Evolutionary conservation across 2,329 filamentous ascomycete species (phyloP), one percentile per base, ranked within the genome.

Genomic region (Didymella sp.): DNA sequence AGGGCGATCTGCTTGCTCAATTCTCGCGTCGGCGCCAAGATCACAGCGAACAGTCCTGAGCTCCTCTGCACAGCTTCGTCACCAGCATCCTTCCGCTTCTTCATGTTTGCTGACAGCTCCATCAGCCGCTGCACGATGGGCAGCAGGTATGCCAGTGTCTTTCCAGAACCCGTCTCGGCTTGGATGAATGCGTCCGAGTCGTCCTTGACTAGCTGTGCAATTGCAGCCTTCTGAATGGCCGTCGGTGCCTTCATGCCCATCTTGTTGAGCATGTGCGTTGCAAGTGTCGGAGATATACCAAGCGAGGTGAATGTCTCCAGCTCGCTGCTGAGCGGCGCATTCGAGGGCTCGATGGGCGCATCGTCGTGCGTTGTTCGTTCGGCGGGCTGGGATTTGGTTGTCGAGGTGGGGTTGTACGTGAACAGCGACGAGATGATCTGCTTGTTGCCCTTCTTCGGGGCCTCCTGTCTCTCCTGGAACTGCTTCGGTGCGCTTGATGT

Each of bases 101-200:
- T 79, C 74, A 78, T 79, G 54, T 75, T 76, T 72, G 74, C 85
- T 64, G 82, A 91, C 27, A 98, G 83, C 13, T 87, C 84, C 76
- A 96, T 86, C 19, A 99, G 89, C 22, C 92, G 85, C 73, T 99
- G 91, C 21, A 99, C 87, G 43, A 99, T 89, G 1, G 95, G 95
- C 6, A 99, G 80, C 4, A 99, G 83, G 74, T 99, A 99, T n/a
- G 95, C 91, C 58, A 99, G 79, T 0, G 95, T 99, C 79, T 99
- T 99, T 78, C 95, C 95, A 0, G 95, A 99, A 66, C 95, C 95
- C 0, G 95, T 99, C 78, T 99, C 90, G 2, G 95, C 96, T 75
- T 98, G 95, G 30, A 99, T 89, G 69, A 99, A 99, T 2, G 93
- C 93, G 79, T 99, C 95, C 42, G 86, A 88, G 67, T 96, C 90